Conservation (phyloP, 352 stramenopile genomes). For the Phytophthora litchii region DNA sequence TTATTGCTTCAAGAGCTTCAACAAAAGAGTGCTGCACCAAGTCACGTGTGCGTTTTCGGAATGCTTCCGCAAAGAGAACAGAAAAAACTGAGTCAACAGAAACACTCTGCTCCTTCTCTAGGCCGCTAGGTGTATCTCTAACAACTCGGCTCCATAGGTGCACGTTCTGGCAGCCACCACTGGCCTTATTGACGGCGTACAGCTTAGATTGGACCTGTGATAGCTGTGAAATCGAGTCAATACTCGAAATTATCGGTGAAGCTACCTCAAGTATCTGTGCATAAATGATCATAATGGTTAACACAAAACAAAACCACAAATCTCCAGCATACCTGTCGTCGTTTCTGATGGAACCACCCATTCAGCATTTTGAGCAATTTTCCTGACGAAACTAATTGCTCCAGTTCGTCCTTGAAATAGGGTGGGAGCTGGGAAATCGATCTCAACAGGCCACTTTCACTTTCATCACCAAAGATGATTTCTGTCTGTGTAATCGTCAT, state of each 20-base stretch:
- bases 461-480: constrained; percentile 55
- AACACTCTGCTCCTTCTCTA: constrained; percentile 8
- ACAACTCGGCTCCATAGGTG: constrained; percentile 44
- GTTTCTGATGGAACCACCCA: constrained; percentile 45
- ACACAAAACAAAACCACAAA: background rate
- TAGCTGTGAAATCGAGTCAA: constrained; percentile 62
- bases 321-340: constrained; percentile 38
- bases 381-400: constrained; percentile 40
- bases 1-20: constrained; percentile 75
- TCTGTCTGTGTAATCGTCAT: constrained; percentile 61
- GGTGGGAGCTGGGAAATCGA: constrained; percentile 31
- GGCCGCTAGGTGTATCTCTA: constrained; percentile 5
- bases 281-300: constrained; percentile 4
- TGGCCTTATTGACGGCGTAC: constrained; percentile 41
- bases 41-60: constrained; percentile 66
- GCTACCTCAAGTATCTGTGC: constrained; percentile 50
- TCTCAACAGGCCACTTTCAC: constrained; percentile 25
- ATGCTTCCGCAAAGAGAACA: constrained; percentile 63
- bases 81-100: constrained; percentile 58
- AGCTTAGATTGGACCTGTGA: constrained; percentile 68
- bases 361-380: constrained; percentile 34
- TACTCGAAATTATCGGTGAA: constrained; percentile 53
- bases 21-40: constrained; percentile 81
- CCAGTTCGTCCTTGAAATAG: constrained; percentile 35
- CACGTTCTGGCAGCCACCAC: constrained; percentile 38